Conservation (phyloP, 176 grass and related monocot genomes). For the Cenchrus fungigraminus region DNA sequence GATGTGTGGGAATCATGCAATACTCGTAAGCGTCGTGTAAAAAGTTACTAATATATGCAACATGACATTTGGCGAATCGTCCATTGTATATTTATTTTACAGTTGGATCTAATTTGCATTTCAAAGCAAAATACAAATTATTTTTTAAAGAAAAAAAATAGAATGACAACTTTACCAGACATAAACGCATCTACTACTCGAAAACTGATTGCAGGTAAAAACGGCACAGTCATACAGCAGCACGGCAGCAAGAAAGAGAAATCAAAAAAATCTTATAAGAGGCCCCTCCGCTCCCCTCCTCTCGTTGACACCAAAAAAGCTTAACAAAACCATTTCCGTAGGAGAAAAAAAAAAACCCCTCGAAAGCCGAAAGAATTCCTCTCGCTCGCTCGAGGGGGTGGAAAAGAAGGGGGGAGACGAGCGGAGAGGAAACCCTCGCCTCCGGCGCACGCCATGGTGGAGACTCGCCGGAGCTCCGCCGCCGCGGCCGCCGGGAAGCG, state of each 20-base stretch:
- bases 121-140: not conserved
- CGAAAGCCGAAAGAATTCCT: constrained; percentile 20
- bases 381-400: not conserved
- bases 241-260: not conserved
- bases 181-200: not conserved
- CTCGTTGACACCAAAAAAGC: constrained; percentile 34
- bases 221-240: not conserved
- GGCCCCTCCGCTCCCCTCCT: not conserved
- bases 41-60: not conserved
- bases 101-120: not conserved
- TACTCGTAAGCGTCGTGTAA: too few relatives aligned
- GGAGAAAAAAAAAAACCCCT: not conserved
- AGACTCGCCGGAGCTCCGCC: constrained; percentile 93
- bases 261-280: constrained; percentile 34
- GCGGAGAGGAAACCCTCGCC: constrained; percentile 44
- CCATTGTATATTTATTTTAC: not conserved
- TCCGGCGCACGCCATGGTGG: constrained; percentile 74
- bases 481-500: constrained; percentile 59
- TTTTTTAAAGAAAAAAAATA: not conserved
- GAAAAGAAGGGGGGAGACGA: constrained; percentile 11
- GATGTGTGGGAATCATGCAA: not conserved
- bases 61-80: not conserved
- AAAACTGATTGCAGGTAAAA: not conserved
- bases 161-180: not conserved
- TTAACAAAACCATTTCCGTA: constrained; percentile 37